Base-by-base conservation (phyloP, 129 eudicot genomes). In the Ambrosia artemisiifolia region DNA sequence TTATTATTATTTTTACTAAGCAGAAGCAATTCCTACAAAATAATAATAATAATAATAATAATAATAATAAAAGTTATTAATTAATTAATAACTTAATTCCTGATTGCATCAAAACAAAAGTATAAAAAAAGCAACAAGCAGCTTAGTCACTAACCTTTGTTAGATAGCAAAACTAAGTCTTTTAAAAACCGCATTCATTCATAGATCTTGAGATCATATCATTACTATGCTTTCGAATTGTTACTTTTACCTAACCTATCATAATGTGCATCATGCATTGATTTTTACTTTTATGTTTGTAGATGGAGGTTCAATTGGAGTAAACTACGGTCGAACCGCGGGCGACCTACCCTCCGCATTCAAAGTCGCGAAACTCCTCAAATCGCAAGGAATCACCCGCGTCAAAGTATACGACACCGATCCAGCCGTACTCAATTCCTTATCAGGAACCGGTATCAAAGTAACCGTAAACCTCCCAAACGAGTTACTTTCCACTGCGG, bases 401-500 rank as follows among this genome's bases (percentile, higher is more conserved):
- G 96, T 89, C 50, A 93, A 93, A 50, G 72, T 89, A n/a, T 93
- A 93, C 78, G 96, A 93, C 74, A 74, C 96, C 14, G 98, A 93
- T 80, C 90, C 95, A n/a, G 75, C 95, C 0, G 95, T 93, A 3
- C 98, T 93, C 84, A 75, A 68, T 8, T 83, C 98, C 2, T 55
- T 93, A 2, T 73, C 95, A 67, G 82, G 83, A n/a, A 79, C 96
- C 24, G 82, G 78, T 17, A 85, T 89, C 16, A 83, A 73, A 38
- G 86, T 87, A 33, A 85, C 88, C 44, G 82, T 89, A 51, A 79
- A 85, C 71, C 90, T 93, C 56, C 98, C 98, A 6, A 93, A 93
- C 55, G 90, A 93, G 55, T 90, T 81, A 11, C 96, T 93, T 20
- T 67, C 32, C 76, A 46, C 80, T 18, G 91, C 94, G 19, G 84